Base-by-base conservation (phyloP, 2,329 filamentous ascomycete species). In the Chaetomium olivaceum region DNA sequence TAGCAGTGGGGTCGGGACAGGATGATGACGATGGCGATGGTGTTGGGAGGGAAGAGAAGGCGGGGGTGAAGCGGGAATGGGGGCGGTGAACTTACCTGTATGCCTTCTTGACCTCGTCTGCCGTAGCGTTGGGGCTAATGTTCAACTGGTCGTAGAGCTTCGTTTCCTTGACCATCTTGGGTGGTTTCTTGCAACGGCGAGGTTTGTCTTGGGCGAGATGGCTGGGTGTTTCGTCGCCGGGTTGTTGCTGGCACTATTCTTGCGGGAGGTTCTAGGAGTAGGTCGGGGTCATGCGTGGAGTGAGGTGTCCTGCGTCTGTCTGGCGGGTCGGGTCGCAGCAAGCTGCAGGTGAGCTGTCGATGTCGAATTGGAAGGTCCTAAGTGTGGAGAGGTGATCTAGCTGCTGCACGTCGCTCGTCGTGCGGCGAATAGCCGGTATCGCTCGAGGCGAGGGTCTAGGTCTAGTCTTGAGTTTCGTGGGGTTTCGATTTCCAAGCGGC, bases 71-170 rank as follows among this genome's bases (percentile, higher is more conserved):
- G 5, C 12, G 31, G 25, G 27, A 12, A 23, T 21, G 9, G 9
- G 9, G 43, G 60, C 36, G 55, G 61, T 59, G 31, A 61, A 67
- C 86, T 79, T 88, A 91, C 89, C 91, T 87, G 79, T 97, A 97
- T 65, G 89, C 95, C 78, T 98, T 99, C 78, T 97, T 98, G 77
- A 99, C 96, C 71, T 98, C 94, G 76, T 97, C 94, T 79, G 96
- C 92, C 27, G 88, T 85, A 27, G 93, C 92, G 67, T 88, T 86
- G 46, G 94, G 87, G 77, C 91, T 90, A 79, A 97, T 82, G 76
- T 85, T 83, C 74, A 99, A 84, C 69, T 87, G 85, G 79, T 98
- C 92, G 83, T 99, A 99, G 69, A 98, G 89, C 80, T 96, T 97
- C 61, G 91, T 95, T 83, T 98, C 94, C 74, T 92, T 91, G 72